Percentiles rank a stretch among this genome's conserved stretches.
Evolutionary conservation across 2,329 filamentous ascomycete genomes (phyloP).

Genomic region (Alternaria burnsii): DNA sequence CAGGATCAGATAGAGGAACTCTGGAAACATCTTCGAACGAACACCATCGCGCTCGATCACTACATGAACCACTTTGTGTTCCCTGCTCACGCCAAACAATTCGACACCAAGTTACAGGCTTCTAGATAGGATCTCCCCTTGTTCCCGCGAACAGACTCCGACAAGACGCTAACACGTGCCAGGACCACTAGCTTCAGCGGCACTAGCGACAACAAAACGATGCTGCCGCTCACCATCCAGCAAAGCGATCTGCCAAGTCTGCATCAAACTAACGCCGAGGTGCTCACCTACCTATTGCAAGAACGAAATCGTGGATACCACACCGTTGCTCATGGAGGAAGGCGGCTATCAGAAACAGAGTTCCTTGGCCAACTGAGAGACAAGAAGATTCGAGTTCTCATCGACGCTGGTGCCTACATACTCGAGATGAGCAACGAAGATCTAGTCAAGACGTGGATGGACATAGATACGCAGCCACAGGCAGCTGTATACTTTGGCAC

Average conservation of each 20-base stretch:
- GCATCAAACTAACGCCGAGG: slow-evolving; percentile 72
- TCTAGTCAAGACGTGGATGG: slow-evolving; percentile 62
- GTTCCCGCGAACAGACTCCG: neutral
- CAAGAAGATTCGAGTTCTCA: slow-evolving; percentile 62
- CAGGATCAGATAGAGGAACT: slow-evolving; percentile 53
- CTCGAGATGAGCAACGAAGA: slow-evolving; percentile 63
- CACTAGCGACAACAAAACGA: slow-evolving; percentile 68
- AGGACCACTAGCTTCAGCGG: slow-evolving; percentile 72
- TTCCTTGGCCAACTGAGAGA: slow-evolving; percentile 52
- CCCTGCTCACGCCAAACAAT: slow-evolving; percentile 68
- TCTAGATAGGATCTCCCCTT: slow-evolving; percentile 71
- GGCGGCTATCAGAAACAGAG: slow-evolving; percentile 41
- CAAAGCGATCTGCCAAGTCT: slow-evolving; percentile 65
- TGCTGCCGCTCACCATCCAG: slow-evolving; percentile 65
- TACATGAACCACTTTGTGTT: slow-evolving; percentile 69
- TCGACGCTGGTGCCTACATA: slow-evolving; percentile 76
- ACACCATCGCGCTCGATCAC: slow-evolving; percentile 68
- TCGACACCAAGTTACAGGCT: slow-evolving; percentile 67
- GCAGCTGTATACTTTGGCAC: slow-evolving; percentile 64
- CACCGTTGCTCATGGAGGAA: slow-evolving; percentile 24
- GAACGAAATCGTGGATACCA: slow-evolving; percentile 44
- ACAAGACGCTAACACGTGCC: no score
- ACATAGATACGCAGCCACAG: slow-evolving; percentile 42
- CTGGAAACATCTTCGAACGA: slow-evolving; percentile 62
- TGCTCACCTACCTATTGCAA: slow-evolving; percentile 66